Percentiles rank a stretch among this genome's conserved stretches.
phyloP scores from a whole-genome alignment of 2,329 filamentous ascomycete genomes.

The Venturia nashicola region DNA sequence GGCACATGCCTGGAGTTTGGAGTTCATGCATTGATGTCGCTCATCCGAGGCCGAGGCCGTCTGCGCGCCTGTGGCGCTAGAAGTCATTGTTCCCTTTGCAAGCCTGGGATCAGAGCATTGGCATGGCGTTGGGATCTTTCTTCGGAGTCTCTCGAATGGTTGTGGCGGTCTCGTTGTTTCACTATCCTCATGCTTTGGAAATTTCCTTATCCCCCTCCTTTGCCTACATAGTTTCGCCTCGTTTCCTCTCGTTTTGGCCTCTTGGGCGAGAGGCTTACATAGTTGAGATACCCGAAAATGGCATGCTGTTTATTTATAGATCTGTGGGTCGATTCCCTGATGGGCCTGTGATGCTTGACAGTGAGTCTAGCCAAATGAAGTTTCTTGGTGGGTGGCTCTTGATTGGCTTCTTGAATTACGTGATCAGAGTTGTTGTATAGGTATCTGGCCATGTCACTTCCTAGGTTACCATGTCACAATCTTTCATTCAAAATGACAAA shows the following conservation, averaged over 20 bases:
- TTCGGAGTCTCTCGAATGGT: not conserved
- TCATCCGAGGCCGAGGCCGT: not conserved
- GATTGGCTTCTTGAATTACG: no score
- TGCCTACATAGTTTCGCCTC: not conserved
- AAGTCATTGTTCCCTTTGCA: not conserved
- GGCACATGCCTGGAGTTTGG: not conserved
- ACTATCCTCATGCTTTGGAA: not conserved
- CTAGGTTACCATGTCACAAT: no score
- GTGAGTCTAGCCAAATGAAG: not conserved
- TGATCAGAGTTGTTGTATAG: no score
- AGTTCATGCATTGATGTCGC: not conserved
- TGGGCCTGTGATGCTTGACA: not conserved
- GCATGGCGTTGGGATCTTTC: not conserved
- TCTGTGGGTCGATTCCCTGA: not conserved
- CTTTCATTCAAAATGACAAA: no score
- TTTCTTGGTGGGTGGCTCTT: no score
- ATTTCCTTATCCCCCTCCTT: not conserved
- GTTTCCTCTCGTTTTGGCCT: not conserved
- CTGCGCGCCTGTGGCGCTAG: not conserved
- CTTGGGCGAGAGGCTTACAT: not conserved
- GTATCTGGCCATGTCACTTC: no score
- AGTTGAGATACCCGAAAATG: slow-evolving; percentile 4
- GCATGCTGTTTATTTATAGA: not conserved
- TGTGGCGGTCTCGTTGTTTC: not conserved
- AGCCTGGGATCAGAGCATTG: not conserved